Conservation (phyloP, 805 yeast species). For the Cyberlindnera subsufficiens region DNA sequence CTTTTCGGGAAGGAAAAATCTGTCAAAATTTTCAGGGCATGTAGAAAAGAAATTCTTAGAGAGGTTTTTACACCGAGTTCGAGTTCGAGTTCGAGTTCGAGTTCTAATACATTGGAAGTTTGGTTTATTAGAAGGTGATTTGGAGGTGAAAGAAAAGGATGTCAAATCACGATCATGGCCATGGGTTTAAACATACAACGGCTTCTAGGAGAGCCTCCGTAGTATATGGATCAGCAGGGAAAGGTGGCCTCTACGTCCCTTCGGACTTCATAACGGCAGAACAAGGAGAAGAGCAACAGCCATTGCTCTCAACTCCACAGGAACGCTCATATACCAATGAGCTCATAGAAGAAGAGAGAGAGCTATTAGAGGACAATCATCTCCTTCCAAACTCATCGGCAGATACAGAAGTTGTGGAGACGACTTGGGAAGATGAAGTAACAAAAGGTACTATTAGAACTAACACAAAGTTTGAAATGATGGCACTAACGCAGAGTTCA, state of each 20-base stretch:
- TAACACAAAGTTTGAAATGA: slow-evolving; percentile 14
- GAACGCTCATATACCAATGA: slow-evolving; percentile 3
- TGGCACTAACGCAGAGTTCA: slow-evolving; percentile 14
- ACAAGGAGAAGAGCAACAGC: slow-evolving; percentile 1
- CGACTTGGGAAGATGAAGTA: slow-evolving; percentile 22
- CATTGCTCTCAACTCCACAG: background rate
- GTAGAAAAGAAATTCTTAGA: too few relatives aligned
- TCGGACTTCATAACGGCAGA: slow-evolving; percentile 6
- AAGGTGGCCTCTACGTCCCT: slow-evolving; percentile 20
- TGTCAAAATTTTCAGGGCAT: too few relatives aligned
- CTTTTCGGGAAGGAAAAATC: too few relatives aligned
- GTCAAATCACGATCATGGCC: slow-evolving; percentile 7
- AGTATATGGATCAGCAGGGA: slow-evolving; percentile 20
- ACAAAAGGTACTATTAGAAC: slow-evolving; percentile 20
- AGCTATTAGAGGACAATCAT: slow-evolving; percentile 17
- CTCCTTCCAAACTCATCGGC: slow-evolving; percentile 6
- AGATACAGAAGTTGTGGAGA: slow-evolving; percentile 10
- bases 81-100: too few relatives aligned
- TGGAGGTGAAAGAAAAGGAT: background rate
- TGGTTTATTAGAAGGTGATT: background rate
- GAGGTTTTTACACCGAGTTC: too few relatives aligned
- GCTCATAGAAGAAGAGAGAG: slow-evolving; percentile 18
- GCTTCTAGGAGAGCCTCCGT: slow-evolving; percentile 20
- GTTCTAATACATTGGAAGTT: background rate
- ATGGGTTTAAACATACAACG: slow-evolving; percentile 20